Conservation (phyloP, 2,329 filamentous ascomycete species). For the Torrubiella hemipterigena region DNA sequence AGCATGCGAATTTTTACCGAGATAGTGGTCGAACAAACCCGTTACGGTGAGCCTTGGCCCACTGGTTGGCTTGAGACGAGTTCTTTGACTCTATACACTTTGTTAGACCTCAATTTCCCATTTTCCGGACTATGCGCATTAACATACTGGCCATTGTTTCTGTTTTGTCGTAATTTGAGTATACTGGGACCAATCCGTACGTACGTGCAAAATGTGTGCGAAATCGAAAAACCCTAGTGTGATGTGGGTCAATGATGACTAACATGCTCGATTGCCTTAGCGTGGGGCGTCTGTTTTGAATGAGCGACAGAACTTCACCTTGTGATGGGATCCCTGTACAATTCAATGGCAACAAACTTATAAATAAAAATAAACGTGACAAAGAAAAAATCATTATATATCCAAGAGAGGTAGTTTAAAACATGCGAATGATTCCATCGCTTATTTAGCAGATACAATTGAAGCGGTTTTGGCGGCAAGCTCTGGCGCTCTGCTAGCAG, state of each 20-base stretch:
- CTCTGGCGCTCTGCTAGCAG: too few relatives aligned
- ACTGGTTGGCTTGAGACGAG: conserved; percentile 98
- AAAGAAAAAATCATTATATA: not conserved
- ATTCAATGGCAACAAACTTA: too few relatives aligned
- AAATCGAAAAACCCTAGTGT: conserved; percentile 8
- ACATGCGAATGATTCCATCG: not conserved
- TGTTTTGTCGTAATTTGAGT: conserved; percentile 10
- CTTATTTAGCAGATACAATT: too few relatives aligned
- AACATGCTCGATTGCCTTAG: not conserved
- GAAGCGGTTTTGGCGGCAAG: too few relatives aligned
- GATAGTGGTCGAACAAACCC: conserved; percentile 52
- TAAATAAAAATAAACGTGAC: not conserved
- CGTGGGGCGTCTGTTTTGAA: not conserved
- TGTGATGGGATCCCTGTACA: not conserved
- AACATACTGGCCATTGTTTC: conserved; percentile 30
- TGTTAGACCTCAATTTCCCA: too few relatives aligned
- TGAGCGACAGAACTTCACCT: not conserved
- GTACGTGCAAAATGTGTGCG: conserved; percentile 12
- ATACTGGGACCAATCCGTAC: conserved; percentile 13
- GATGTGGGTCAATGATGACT: conserved; percentile 10
- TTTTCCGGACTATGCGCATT: too few relatives aligned
- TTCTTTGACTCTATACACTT: conserved; percentile 83
- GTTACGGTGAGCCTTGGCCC: conserved; percentile 98
- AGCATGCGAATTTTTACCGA: conserved; percentile 9
- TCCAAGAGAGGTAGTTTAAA: not conserved